Evolutionary conservation across 495 filamentous ascomycete species (phyloP).

Genomic region (Ascobolus immersus): DNA sequence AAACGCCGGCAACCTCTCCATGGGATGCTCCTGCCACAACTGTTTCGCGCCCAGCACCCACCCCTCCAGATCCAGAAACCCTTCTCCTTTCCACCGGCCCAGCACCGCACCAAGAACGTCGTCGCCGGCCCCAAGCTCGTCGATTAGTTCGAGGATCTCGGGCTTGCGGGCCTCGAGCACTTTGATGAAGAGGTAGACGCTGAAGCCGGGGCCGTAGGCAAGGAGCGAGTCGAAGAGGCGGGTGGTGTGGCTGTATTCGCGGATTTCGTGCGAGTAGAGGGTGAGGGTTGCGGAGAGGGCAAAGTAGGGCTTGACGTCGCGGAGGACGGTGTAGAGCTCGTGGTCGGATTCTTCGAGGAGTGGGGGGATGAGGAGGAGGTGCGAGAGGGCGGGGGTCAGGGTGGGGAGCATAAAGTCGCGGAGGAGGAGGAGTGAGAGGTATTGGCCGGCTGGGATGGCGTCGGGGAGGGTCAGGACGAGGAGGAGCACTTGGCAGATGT

Average conservation of each 20-base stretch:
- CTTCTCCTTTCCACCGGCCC: too few relatives aligned
- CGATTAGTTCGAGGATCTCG: too few relatives aligned
- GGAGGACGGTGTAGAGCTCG: conserved; percentile 42
- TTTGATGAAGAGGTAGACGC: conserved; percentile 68
- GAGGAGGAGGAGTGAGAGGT: conserved; percentile 67
- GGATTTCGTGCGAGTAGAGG: conserved; percentile 85
- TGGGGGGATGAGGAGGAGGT: conserved; percentile 60
- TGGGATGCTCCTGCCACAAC: too few relatives aligned
- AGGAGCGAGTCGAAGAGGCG: conserved; percentile 78
- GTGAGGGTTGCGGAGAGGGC: conserved; percentile 75
- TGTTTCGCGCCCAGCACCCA: too few relatives aligned
- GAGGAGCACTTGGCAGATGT: conserved; percentile 90
- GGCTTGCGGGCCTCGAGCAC: too few relatives aligned
- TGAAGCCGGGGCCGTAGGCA: conserved; percentile 58
- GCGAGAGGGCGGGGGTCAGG: conserved; percentile 51
- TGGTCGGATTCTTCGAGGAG: conserved; percentile 47
- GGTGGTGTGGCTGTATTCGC: conserved; percentile 64
- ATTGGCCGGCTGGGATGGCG: conserved; percentile 33
- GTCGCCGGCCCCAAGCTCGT: too few relatives aligned
- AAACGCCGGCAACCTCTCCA: too few relatives aligned
- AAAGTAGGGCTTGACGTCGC: conserved; percentile 63
- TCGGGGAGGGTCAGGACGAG: conserved; percentile 43
- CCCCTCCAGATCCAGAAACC: too few relatives aligned
- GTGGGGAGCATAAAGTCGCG: conserved; percentile 93
- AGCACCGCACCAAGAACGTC: too few relatives aligned